Percentiles rank a stretch among this genome's conserved stretches.
Evolutionary conservation across 768 basidiomycete species (phyloP).

Genomic region (Lactarius psammicola): DNA sequence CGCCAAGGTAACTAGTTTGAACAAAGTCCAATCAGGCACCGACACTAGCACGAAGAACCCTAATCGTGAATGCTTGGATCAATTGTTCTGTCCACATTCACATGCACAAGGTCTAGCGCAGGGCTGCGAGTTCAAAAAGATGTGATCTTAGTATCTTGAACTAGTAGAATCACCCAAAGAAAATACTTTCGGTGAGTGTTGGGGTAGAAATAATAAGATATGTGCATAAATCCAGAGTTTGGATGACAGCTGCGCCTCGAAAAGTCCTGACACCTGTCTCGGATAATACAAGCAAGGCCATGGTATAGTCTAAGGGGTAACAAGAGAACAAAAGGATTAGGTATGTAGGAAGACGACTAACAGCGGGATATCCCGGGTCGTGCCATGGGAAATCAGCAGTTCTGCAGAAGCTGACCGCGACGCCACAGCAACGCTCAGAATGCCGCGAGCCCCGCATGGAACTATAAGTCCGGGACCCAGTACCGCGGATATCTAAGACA

Average conservation of each 20-base stretch:
- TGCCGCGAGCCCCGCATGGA: not conserved
- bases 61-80: not conserved
- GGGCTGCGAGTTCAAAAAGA: not conserved
- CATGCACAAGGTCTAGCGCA: not conserved
- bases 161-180: not conserved
- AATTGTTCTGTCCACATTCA: not conserved
- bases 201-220: not conserved
- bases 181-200: not conserved
- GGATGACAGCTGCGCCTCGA: slow-evolving; percentile 1
- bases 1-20: slow-evolving; percentile 6
- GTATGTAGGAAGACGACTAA: not conserved
- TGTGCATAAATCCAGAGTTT: not conserved
- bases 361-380: not conserved
- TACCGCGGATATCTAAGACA: not conserved
- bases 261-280: slow-evolving; percentile 5
- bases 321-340: not conserved
- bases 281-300: slow-evolving; percentile 1
- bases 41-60: not conserved
- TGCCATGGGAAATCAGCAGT: slow-evolving; percentile 5
- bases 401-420: not conserved
- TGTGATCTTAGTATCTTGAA: too few species aligned
- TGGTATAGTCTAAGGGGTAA: slow-evolving; percentile 8
- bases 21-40: slow-evolving; percentile 5
- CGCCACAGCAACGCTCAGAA: not conserved
- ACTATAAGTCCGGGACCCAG: slow-evolving; percentile 3